Evolutionary conservation across 1,284 basidiomycete genomes (phyloP), one percentile per base, ranked within the genome.

Genomic region (Kalmanozyma brasiliensis): DNA sequence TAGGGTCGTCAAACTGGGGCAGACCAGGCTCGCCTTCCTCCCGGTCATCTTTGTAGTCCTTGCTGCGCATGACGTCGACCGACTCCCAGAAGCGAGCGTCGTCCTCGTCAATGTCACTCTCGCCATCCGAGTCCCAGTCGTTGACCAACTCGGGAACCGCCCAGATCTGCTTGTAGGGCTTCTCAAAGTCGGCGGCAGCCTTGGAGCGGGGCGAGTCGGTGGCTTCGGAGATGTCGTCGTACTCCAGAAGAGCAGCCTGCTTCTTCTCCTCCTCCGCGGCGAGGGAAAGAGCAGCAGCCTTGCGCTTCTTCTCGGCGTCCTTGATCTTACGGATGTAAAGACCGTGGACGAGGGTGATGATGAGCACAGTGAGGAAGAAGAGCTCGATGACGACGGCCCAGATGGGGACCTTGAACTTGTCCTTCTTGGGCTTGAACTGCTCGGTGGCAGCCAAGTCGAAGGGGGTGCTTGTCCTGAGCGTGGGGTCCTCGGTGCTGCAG

Each of bases 401-500:
- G 23, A 69, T 30, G 10, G 70, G 73, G 3, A 60, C 47, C 8
- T 34, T 23, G 42, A 63, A 60, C 45, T 64, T 65, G 40, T n/a
- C 32, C 51, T 53, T 57, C 30, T 45, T 23, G 3, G 45, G 57
- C 37, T 56, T 66, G 57, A 29, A 38, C 36, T 49, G 52, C 32
- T 29, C 19, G 3, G 41, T 13, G 4, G 70, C 60, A 11, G 20
- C 61, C 22, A 53, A 34, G 16, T 48, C 43, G 37, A 78, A 76
- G 7, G 64, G 51, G 4, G 74, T 78, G 35, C 66, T 67, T 26
- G 40, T 26, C 16, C 76, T 53, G 13, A 78, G 52, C 5, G 68
- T 67, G 26, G 45, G 26, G 47, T 78, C 72, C 9, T 78, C 76
- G 6, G 74, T 76, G 43, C 60, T 72, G 62, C 76, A 78, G 8